Evolutionary conservation across 2,329 filamentous ascomycete species (phyloP), one percentile per base, ranked within the genome.

Genomic region (Penicillium sp.): DNA sequence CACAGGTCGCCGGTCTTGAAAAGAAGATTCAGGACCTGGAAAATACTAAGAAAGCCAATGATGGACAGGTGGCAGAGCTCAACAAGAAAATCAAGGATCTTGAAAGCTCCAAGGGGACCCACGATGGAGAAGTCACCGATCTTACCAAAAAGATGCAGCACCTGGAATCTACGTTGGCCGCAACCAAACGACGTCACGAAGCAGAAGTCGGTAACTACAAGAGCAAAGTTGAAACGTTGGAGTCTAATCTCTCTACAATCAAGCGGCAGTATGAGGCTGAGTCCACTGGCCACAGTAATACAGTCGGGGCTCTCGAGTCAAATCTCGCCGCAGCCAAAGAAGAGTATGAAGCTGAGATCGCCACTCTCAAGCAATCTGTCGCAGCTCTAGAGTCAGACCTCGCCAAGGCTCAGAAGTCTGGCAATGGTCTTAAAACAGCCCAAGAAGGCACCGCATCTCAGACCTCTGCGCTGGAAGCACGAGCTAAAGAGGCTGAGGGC

Each of bases 191-290:
- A 45, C 67, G 71, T 47, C 68, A 75, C 23, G 85, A 86, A 39
- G 82, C 80, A 1, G 84, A 88, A 64, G 76, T 81, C 40, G 79
- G 81, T 4, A 84, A 86, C 55, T 70, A 88, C 13, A 80, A 81
- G 64, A 79, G 78, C 16, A 85, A 78, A 1, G 78, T 87, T 32
- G 82, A 80, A 52, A 78, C 80, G 34, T 73, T 89, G 13, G 82
- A 89, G 67, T 65, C 60, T 12, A 57, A 66, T 27, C 60, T 78
- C 39, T 67, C 62, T 6, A 67, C 87, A 79, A 79, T 80, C 39
- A 86, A 86, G 66, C 78, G 79, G 56, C 84, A 85, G 46, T 68
- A 75, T 25, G 85, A 87, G 38, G 82, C 82, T 1, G 84, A 88
- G 62, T 76, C 81, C 47, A 79, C 81, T 12, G 84, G 86, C 56